Evolutionary conservation across 345 rosid species (phyloP), one percentile per base, ranked within the genome.

Genomic region (Eucalyptus cloeziana): DNA sequence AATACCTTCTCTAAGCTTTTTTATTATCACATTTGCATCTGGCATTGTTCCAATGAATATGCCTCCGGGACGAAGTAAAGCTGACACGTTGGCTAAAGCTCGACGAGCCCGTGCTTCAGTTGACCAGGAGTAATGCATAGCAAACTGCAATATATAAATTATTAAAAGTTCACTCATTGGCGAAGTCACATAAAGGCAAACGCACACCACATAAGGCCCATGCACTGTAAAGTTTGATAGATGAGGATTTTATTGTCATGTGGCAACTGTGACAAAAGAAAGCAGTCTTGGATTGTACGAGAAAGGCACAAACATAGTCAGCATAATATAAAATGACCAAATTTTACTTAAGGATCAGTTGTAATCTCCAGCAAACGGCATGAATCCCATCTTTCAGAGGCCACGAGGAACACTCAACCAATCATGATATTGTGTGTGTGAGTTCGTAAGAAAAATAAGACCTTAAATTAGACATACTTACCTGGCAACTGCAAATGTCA

Each of bases 401-500:
- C 85, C 85, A 76, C 8, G 14, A 76, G 85, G 83, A 76, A 76
- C 47, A 76, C 47, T 37, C 45, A 11, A 40, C 47, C 30, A 21
- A 76, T 40, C 45, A 40, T 21, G 30, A 40, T 44, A 21, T 40
- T 40, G 47, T 7, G 24, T 10, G 43, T 33, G 47, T 76, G 47
- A 76, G 47, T 76, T 10, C 40, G 30, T 12, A 6, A 76, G 85
- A 76, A 76, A 40, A 40, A 40, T 21, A 76, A 21, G 85, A 76
- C 15, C 85, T 76, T 21, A 76, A 76, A 76, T 40, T 21, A 76
- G 85, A 76, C 27, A 40, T 24, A 93, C 62, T 91, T 90, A 96
- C 99, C 97, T 98, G 99, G 93, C 99, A 98, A 93, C 99, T 98
- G 94, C 98, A 96, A 87, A 97, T 92, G 92, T 98, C 99, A 90